These are phyloP conservation scores for Haplosporangium gracile DNA, from an alignment of 192 early-diverging fungal genomes.

Conservation along the genomic window DNA sequence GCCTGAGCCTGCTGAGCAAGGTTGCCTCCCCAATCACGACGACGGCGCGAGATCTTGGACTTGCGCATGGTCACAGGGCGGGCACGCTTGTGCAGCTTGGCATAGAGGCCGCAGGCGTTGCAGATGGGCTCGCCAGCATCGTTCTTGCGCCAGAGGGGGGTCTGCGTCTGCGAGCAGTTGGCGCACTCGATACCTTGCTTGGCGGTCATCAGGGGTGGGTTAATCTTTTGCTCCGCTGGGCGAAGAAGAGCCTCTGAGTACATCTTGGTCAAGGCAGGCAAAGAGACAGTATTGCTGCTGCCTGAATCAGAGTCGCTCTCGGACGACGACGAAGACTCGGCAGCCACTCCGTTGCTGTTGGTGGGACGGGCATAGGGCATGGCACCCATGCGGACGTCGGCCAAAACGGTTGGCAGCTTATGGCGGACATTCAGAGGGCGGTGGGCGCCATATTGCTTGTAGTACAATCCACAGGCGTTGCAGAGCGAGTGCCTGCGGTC, in stretches of 20 bases:
- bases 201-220: constrained; percentile 49
- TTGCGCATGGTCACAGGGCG: constrained; percentile 88
- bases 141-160: constrained; percentile 85
- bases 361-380: constrained; percentile 43
- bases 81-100: constrained; percentile 90
- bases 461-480: constrained; percentile 84
- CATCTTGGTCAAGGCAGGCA: constrained; percentile 54
- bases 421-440: constrained; percentile 68
- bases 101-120: constrained; percentile 90
- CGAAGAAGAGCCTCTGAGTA: constrained; percentile 40
- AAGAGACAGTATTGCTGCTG: constrained; percentile 5
- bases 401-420: constrained; percentile 55
- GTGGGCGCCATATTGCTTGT: constrained; percentile 71
- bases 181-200: constrained; percentile 65
- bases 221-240: constrained; percentile 31
- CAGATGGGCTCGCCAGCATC: constrained; percentile 81
- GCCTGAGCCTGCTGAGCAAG: constrained; percentile 53
- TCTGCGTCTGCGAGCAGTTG: constrained; percentile 81
- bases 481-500: constrained; percentile 83
- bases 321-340: constrained; percentile 28
- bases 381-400: constrained; percentile 19
- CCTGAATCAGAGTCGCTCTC: constrained; percentile 43
- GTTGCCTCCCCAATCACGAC: constrained; percentile 65
- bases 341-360: constrained; percentile 14
- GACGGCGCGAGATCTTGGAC: constrained; percentile 71